Evolutionary conservation across 495 filamentous ascomycete species (phyloP), one percentile per base, ranked within the genome.

Genomic region (Penicillium crystallinum): DNA sequence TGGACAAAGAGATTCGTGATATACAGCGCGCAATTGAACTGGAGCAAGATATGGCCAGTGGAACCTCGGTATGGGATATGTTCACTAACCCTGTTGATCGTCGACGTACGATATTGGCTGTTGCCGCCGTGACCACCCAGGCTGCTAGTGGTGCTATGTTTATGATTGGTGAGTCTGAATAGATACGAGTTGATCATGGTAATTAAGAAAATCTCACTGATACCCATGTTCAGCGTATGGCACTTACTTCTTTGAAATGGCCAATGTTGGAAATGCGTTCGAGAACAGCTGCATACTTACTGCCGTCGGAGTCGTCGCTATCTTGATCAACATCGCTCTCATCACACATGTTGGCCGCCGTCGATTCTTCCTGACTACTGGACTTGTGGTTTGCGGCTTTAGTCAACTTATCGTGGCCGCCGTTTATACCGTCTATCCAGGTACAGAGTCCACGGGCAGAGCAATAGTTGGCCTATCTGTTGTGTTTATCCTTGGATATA

Each of bases 201-300:
- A 17, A 37, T 10, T 4, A 35, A 3, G 33, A n/a, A 27, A 27
- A 27, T 7, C 3, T 15, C 14, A n/a, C 36, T 38, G 36, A 38
- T 38, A 19, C 21, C 7, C 1, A 38, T n/a, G 3, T 4, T 25
- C 17, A 61, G 78, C 79, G 0, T 85, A 83, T 57, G 78, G 79
- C 43, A 82, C 82, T 1, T 85, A 84, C 61, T 85, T 84, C 70
- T 82, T 85, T 62, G 72, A 77, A 55, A 85, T 85, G 77, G 78
- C 81, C 25, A 69, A 77, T 30, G 75, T 83, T 8, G 74, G 76
- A 18, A 72, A 79, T 49, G 75, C 82, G 6, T 85, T 85, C 62
- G 72, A 72, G 54, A 84, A 83, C 64, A 68, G 75, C 40, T 81
- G 80, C 54, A 76, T 83, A 33, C 68, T 84, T 36, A 77, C 70